Percentiles rank a stretch among this genome's conserved stretches.
These are phyloP conservation scores for Diaporthe citriasiana DNA, from an alignment of 2,329 filamentous ascomycete species.

Conservation along the genomic window DNA sequence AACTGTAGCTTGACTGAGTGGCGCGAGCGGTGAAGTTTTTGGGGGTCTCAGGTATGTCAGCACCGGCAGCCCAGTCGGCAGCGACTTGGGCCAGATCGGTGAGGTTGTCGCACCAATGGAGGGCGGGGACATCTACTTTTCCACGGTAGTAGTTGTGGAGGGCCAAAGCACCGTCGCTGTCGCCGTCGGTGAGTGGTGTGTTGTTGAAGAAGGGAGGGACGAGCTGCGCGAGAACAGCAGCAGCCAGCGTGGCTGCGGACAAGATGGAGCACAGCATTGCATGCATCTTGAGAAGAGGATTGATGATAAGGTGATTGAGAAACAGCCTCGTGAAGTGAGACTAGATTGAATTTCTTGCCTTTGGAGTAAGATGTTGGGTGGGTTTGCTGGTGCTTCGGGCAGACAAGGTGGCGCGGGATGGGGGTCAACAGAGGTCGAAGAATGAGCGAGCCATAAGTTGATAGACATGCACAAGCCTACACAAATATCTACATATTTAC, in stretches of 20 bases:
- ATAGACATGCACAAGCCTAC: background rate
- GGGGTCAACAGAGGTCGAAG: background rate
- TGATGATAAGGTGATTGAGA: background rate
- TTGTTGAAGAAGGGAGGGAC: background rate
- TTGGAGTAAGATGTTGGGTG: background rate
- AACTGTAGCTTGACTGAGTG: background rate
- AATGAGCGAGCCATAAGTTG: background rate
- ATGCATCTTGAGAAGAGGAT: background rate
- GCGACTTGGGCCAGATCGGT: background rate
- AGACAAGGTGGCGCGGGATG: background rate
- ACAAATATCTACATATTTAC: no score
- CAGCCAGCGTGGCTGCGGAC: slow-evolving; percentile 10
- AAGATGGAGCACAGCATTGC: background rate
- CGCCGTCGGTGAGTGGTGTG: background rate
- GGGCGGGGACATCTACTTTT: background rate
- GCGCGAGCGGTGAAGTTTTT: slow-evolving; percentile 3
- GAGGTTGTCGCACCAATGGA: slow-evolving; percentile 9
- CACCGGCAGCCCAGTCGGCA: background rate
- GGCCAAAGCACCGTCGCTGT: background rate
- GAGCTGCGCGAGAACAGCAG: slow-evolving; percentile 4
- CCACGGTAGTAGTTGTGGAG: slow-evolving; percentile 14
- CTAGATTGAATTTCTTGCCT: background rate
- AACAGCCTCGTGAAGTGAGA: background rate
- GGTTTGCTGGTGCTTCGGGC: background rate
- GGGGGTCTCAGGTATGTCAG: slow-evolving; percentile 1